A percentile compares a stretch with the other conserved stretches of the same genome.
phyloP scores from a whole-genome alignment of 2,329 filamentous ascomycete species.

The Chaetomium globosum region DNA sequence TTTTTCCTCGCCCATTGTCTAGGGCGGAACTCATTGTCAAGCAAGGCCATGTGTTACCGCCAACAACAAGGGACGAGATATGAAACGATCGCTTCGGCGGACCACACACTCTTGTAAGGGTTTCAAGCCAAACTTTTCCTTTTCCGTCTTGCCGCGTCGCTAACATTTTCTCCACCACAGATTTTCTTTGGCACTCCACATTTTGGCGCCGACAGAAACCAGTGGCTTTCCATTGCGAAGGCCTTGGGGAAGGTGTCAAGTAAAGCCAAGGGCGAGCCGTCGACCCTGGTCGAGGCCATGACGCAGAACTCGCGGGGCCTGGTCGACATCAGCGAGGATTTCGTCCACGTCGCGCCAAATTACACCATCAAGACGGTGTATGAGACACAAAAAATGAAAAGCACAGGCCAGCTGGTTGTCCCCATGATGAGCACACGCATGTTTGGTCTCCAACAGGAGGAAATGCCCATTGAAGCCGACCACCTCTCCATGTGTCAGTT shows the following conservation, averaged over 20 bases:
- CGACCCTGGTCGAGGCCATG: neutral
- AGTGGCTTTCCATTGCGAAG: neutral
- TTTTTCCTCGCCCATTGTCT: conserved; percentile 21
- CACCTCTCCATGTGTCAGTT: neutral
- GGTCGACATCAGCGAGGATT: neutral
- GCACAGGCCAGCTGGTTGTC: neutral
- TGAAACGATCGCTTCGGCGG: neutral
- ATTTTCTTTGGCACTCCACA: conserved; percentile 10
- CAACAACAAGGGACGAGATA: neutral
- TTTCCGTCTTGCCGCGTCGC: neutral
- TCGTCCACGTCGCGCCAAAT: neutral
- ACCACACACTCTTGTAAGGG: neutral
- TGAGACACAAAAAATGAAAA: neutral
- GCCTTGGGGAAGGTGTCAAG: neutral
- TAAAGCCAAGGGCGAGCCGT: neutral
- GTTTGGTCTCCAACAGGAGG: neutral
- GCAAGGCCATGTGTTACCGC: conserved; percentile 7
- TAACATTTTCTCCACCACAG: neutral
- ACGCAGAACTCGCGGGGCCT: neutral
- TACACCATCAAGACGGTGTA: neutral
- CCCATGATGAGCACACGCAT: neutral
- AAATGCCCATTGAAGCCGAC: neutral
- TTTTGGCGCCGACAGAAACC: neutral
- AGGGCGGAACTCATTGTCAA: conserved; percentile 18
- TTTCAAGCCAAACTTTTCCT: neutral